phyloP scores from a whole-genome alignment of 768 basidiomycete species.

The Rhodotorula graminis region DNA sequence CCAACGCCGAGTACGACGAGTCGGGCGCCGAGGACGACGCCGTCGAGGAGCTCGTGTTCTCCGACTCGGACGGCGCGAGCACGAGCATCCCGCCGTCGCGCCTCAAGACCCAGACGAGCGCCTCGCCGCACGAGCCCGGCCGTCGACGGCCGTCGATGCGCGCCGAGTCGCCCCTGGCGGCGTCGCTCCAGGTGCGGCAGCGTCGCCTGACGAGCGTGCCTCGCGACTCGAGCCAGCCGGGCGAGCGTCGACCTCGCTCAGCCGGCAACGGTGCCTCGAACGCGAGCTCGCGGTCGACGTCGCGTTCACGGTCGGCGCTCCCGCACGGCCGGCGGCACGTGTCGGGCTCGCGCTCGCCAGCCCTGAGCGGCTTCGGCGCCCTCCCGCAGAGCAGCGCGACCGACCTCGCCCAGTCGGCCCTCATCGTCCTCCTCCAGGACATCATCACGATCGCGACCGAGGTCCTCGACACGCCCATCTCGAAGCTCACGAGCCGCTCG shows the following conservation, averaged over 20 bases:
- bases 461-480: slow-evolving; percentile 79
- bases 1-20: slow-evolving; percentile 19
- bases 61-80: slow-evolving; percentile 34
- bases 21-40: slow-evolving; percentile 27
- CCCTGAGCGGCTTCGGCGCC: not conserved
- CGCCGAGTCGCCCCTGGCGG: slow-evolving; percentile 24
- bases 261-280: slow-evolving; percentile 9
- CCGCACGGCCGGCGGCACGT: slow-evolving; percentile 16
- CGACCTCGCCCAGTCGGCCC: slow-evolving; percentile 29
- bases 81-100: slow-evolving; percentile 32
- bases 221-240: not conserved
- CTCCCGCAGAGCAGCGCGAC: not conserved
- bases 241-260: slow-evolving; percentile 13
- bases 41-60: slow-evolving; percentile 4
- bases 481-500: slow-evolving; percentile 76
- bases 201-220: slow-evolving; percentile 35
- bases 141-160: not conserved
- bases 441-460: slow-evolving; percentile 91
- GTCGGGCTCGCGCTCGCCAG: slow-evolving; percentile 25
- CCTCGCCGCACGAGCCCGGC: not conserved
- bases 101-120: slow-evolving; percentile 6
- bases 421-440: slow-evolving; percentile 46
- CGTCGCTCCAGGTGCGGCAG: slow-evolving; percentile 24
- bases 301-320: slow-evolving; percentile 82
- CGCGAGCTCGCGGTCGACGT: slow-evolving; percentile 73